phyloP scores from a whole-genome alignment of 2,329 filamentous ascomycete species.

The Fusarium haematococcum region DNA sequence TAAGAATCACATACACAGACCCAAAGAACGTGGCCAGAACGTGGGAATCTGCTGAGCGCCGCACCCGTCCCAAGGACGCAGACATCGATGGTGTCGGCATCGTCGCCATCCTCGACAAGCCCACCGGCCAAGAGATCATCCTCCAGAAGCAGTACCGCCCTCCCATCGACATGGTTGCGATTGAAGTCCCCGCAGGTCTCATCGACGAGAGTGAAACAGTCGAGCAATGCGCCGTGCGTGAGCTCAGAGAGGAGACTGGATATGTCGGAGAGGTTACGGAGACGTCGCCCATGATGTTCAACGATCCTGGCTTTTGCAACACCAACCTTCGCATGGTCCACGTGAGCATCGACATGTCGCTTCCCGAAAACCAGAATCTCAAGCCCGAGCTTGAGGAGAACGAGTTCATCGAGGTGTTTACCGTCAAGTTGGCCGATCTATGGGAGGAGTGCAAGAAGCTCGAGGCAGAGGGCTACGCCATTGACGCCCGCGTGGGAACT shows the following conservation, averaged over 20 bases:
- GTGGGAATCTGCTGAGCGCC: constrained; percentile 81
- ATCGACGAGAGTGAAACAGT: constrained; percentile 72
- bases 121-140: constrained; percentile 65
- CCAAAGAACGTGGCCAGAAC: constrained; percentile 67
- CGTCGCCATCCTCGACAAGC: constrained; percentile 72
- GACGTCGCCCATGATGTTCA: constrained; percentile 75
- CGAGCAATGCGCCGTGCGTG: constrained; percentile 71
- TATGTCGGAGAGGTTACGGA: constrained; percentile 68
- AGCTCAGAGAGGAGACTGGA: constrained; percentile 75
- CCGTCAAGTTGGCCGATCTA: constrained; percentile 71
- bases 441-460: constrained; percentile 75
- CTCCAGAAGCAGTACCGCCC: constrained; percentile 77
- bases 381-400: constrained; percentile 80
- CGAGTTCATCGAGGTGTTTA: constrained; percentile 86
- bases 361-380: constrained; percentile 76
- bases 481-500: constrained; percentile 83
- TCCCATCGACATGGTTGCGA: constrained; percentile 68
- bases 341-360: constrained; percentile 76
- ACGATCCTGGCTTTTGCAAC: constrained; percentile 75
- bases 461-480: constrained; percentile 78
- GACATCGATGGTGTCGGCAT: constrained; percentile 81
- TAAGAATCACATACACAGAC: constrained; percentile 73
- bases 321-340: constrained; percentile 78
- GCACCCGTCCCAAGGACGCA: constrained; percentile 70
- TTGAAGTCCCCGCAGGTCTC: constrained; percentile 74